These are phyloP conservation scores for Pseudisothecium myosuroides DNA, from an alignment of 225 moss, liverwort and hornwort species.

Conservation along the genomic window DNA sequence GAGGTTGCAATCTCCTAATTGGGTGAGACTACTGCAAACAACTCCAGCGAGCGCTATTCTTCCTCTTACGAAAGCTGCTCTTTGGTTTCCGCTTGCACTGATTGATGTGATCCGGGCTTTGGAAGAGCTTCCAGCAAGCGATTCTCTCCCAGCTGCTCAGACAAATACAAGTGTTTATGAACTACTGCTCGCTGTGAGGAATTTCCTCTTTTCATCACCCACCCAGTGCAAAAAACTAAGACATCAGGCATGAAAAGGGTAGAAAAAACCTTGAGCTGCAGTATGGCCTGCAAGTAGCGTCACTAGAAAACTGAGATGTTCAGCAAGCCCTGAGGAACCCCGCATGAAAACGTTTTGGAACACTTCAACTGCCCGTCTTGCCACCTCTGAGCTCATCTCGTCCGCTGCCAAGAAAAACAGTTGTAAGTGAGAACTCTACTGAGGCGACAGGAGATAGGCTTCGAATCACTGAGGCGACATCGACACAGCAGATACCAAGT, in stretches of 20 bases:
- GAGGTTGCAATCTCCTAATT: conserved; percentile 71
- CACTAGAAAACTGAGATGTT: conserved; percentile 79
- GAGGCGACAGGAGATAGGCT: neutral
- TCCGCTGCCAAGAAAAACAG: conserved; percentile 31
- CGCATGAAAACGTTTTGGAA: conserved; percentile 52
- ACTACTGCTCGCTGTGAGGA: neutral
- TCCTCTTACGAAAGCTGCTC: conserved; percentile 7
- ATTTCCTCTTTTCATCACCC: neutral
- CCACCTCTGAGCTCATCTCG: conserved; percentile 47
- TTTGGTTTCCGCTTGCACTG: conserved; percentile 12
- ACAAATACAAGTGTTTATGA: neutral
- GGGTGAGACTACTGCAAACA: conserved; percentile 57
- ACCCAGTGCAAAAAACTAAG: neutral
- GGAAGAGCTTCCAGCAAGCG: neutral
- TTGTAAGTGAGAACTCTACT: neutral
- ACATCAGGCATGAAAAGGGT: neutral
- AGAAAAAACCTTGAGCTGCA: conserved; percentile 33
- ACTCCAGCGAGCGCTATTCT: conserved; percentile 53
- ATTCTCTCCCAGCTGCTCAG: conserved; percentile 18
- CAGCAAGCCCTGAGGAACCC: conserved; percentile 53
- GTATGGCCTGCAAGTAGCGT: conserved; percentile 67
- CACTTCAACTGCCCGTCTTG: conserved; percentile 59
- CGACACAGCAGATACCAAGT: neutral
- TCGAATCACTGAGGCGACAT: neutral
- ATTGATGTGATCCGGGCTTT: conserved; percentile 21